Conservation (phyloP, 495 filamentous ascomycete species). For the Aspergillus egyptiacus region DNA sequence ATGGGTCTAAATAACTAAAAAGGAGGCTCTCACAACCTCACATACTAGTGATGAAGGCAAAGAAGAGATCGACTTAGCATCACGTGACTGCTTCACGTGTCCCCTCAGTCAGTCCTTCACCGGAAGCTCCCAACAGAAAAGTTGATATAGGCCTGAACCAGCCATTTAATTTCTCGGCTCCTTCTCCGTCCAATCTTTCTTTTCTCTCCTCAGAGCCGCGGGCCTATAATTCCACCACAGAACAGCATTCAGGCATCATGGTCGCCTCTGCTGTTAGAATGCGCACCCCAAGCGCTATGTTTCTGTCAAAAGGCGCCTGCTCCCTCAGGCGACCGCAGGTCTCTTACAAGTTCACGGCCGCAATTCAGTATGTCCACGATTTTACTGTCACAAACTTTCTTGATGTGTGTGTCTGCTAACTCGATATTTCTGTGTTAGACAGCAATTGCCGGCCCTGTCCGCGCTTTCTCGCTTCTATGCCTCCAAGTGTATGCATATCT, state of each 20-base stretch:
- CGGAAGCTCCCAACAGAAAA: no score
- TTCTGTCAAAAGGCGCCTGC: conserved; percentile 38
- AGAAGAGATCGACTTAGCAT: no score
- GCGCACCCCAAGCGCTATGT: conserved; percentile 44
- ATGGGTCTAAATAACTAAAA: no score
- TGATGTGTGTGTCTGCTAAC: conserved; percentile 17
- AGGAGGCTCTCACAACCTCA: no score
- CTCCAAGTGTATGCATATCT: conserved; percentile 59
- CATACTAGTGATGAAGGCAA: no score
- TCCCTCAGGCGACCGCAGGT: conserved; percentile 42
- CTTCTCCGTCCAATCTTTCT: conserved; percentile 23
- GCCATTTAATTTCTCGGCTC: conserved; percentile 25
- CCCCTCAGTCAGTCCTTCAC: no score
- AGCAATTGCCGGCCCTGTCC: conserved; percentile 49
- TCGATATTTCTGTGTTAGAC: conserved; percentile 21
- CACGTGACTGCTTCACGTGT: no score
- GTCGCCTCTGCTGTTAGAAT: conserved; percentile 45
- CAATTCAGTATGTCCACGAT: conserved; percentile 31
- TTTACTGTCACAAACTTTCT: neutral
- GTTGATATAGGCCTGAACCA: no score
- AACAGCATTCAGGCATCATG: conserved; percentile 34
- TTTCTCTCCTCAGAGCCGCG: conserved; percentile 21
- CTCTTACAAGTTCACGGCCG: conserved; percentile 40
- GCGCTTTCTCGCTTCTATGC: conserved; percentile 69
- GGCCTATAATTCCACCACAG: conserved; percentile 25